Evolutionary conservation across 2,329 filamentous ascomycete genomes (phyloP).

Genomic region (Amylocarpus encephaloides): DNA sequence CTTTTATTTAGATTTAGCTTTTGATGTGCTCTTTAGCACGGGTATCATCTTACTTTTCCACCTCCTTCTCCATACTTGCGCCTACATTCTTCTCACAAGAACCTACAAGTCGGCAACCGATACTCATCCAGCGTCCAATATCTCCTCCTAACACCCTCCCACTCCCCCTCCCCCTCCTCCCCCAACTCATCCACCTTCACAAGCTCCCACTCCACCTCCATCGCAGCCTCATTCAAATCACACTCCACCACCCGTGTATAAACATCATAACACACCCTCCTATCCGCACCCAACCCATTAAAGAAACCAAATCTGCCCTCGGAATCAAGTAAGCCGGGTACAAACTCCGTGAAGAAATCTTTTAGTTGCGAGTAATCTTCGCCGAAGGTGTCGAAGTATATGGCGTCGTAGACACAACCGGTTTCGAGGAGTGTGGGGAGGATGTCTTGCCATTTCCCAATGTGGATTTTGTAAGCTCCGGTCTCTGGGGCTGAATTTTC

Average conservation of each 20-base stretch:
- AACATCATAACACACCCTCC: conserved; percentile 91
- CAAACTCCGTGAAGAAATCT: conserved; percentile 80
- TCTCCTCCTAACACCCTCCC: conserved; percentile 79
- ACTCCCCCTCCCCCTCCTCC: conserved; percentile 64
- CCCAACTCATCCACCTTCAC: conserved; percentile 61
- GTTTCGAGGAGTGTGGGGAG: conserved; percentile 60
- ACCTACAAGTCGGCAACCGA: conserved; percentile 66
- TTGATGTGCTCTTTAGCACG: conserved; percentile 1
- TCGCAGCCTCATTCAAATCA: conserved; percentile 80
- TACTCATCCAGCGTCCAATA: conserved; percentile 88
- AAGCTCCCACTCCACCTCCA: conserved; percentile 83
- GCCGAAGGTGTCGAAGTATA: conserved; percentile 98
- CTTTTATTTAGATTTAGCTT: background rate
- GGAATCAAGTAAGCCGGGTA: conserved; percentile 70
- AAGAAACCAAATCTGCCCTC: conserved; percentile 79
- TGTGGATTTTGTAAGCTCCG: conserved; percentile 60
- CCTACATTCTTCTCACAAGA: conserved; percentile 40
- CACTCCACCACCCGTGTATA: conserved; percentile 90
- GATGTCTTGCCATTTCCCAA: conserved; percentile 76
- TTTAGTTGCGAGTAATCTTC: conserved; percentile 85
- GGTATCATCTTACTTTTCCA: conserved; percentile 5
- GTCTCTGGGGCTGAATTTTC: conserved; percentile 47
- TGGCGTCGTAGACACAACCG: conserved; percentile 71
- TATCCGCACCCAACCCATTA: conserved; percentile 86
- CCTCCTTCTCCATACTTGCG: background rate